Evolutionary conservation across 2,329 filamentous ascomycete genomes (phyloP).

Genomic region (Aspergillus sp.): DNA sequence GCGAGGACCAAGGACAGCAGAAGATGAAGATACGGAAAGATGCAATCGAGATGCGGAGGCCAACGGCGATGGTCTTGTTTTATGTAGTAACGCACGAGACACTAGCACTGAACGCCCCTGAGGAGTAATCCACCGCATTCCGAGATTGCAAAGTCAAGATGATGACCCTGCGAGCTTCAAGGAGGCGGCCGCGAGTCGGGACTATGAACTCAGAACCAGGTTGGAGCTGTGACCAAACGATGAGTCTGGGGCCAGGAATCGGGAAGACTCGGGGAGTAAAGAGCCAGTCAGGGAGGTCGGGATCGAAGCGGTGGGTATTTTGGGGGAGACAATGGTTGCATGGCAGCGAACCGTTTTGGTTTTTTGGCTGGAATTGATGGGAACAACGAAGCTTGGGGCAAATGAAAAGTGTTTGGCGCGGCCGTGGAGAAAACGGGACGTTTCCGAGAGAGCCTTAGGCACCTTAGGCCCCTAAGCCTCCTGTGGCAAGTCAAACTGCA

Average conservation of each 20-base stretch:
- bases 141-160: slow-evolving; percentile 56
- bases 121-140: slow-evolving; percentile 33
- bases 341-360: slow-evolving; percentile 22
- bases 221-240: slow-evolving; percentile 8
- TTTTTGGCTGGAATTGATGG: slow-evolving; percentile 10
- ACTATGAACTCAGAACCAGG: slow-evolving; percentile 18
- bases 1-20: slow-evolving; percentile 14
- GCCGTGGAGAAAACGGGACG: slow-evolving; percentile 23
- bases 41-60: slow-evolving; percentile 10
- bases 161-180: slow-evolving; percentile 18
- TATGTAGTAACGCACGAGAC: slow-evolving; percentile 27
- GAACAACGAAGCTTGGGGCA: slow-evolving; percentile 25
- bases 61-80: slow-evolving; percentile 27
- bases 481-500: background rate
- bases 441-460: slow-evolving; percentile 16
- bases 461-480: background rate
- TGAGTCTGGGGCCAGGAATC: slow-evolving; percentile 20
- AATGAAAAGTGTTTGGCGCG: slow-evolving; percentile 12
- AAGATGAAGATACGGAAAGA: slow-evolving; percentile 20
- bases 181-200: slow-evolving; percentile 17
- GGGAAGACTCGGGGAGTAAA: slow-evolving; percentile 24
- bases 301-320: slow-evolving; percentile 23
- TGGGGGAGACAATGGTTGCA: slow-evolving; percentile 19
- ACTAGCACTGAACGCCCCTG: slow-evolving; percentile 34
- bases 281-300: slow-evolving; percentile 22